Base-by-base conservation (phyloP, 2,329 filamentous ascomycete species). In the Aspergillus arachidicola region DNA sequence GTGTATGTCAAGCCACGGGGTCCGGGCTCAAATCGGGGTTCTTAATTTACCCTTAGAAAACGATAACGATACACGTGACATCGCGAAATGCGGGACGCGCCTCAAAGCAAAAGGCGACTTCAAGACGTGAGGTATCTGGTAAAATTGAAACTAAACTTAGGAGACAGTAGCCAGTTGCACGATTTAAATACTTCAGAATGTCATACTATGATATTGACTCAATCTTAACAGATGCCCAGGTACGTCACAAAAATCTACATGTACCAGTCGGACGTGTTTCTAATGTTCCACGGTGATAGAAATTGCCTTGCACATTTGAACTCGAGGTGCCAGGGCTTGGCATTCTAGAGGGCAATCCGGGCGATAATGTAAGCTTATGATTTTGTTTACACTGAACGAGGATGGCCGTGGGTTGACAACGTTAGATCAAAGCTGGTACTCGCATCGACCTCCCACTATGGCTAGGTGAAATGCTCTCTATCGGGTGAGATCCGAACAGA, bases 241-340 rank as follows among this genome's bases (percentile, higher is more conserved):
- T 79, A 67, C 46, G 68, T 26, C 34, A 3, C 3, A 12, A 45
- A 21, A 53, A 55, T 30, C 26, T 26, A 23, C 57, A n/a, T 16
- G 28, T 16, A 30, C 26, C 21, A 26, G 14, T 19, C 7, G 30
- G 45, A 23, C 32, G 21, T 23, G 23, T 48, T 36, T 68, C 72
- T 48, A 63, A 74, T 60, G 53, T 26, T 38, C 19, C 28, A 57
- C 28, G 6, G 26, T 43, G 64, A 58, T 64, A 97, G 89, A 98
- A 97, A 91, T 87, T 97, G 36, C 94, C 95, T 46, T 97, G 94
- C 82, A 96, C 91, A 58, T 97, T 98, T 80, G 91, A 97, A 74
- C 87, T 97, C 73, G 91, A 94, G 64, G 89, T 97, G 36, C 91
- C 93, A 23, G 89, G 91, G 61, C 87, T 98, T 53, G 94, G 94